These are phyloP conservation scores for Hypoxylon sp. DNA, from an alignment of 2,329 filamentous ascomycete species.

Conservation along the genomic window DNA sequence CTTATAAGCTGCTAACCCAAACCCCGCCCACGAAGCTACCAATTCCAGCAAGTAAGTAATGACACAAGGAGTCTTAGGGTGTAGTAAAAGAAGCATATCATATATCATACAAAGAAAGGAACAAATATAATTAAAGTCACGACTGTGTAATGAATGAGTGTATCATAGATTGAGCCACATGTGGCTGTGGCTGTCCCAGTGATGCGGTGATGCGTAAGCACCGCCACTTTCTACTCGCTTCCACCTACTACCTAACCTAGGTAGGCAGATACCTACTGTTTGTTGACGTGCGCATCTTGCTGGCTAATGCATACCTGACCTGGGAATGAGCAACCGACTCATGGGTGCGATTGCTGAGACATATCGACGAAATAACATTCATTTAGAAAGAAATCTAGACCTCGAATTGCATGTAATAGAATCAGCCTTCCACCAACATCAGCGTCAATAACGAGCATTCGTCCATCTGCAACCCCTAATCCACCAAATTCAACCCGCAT, in stretches of 20 bases:
- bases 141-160: too few species aligned
- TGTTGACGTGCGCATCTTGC: slow-evolving; percentile 42
- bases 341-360: not conserved
- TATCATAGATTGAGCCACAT: slow-evolving; percentile 19
- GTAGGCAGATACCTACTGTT: too few species aligned
- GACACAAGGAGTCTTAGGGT: too few species aligned
- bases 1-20: not conserved
- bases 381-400: not conserved
- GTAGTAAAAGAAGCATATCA: too few species aligned
- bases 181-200: slow-evolving; percentile 17
- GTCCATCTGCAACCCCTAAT: not conserved
- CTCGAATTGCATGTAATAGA: not conserved
- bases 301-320: slow-evolving; percentile 30
- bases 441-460: not conserved
- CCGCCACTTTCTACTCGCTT: slow-evolving; percentile 37
- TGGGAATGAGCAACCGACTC: slow-evolving; percentile 9
- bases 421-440: not conserved
- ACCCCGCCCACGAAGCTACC: not conserved
- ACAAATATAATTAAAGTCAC: too few species aligned
- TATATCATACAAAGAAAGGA: too few species aligned
- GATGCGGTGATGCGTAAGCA: slow-evolving; percentile 1
- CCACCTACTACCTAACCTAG: slow-evolving; percentile 20
- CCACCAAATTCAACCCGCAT: not conserved
- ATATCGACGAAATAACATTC: not conserved
- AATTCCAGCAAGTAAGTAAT: not conserved